Evolutionary conservation across 495 filamentous ascomycete species (phyloP).

Genomic region (Aspergillus cavernicola): DNA sequence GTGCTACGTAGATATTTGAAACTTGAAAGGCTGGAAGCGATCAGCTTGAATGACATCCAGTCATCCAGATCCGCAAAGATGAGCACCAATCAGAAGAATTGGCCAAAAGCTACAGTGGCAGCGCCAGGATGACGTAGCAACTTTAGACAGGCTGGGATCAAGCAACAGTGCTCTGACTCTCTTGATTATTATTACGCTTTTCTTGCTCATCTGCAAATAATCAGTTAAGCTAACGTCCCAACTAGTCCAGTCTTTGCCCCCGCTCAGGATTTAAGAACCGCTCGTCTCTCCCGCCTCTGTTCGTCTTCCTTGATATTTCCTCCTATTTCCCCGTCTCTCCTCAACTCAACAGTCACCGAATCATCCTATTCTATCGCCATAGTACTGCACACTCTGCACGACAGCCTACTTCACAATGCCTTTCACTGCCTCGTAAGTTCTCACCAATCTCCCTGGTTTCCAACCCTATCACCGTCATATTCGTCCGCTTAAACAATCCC

Average conservation of each 20-base stretch:
- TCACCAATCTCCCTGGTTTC: neutral
- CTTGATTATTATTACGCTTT: too few relatives aligned
- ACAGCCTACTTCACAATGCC: constrained; percentile 45
- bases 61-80: neutral
- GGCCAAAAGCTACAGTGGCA: constrained; percentile 10
- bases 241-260: neutral
- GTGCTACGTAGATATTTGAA: too few relatives aligned
- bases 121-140: constrained; percentile 10
- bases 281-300: constrained; percentile 1
- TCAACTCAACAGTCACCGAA: neutral
- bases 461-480: neutral
- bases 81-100: constrained; percentile 3
- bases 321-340: neutral
- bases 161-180: too few relatives aligned
- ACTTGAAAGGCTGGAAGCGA: neutral
- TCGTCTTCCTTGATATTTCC: neutral
- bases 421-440: constrained; percentile 61
- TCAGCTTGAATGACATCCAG: neutral
- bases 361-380: neutral
- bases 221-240: neutral
- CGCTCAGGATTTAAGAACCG: constrained; percentile 10
- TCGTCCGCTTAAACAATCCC: neutral
- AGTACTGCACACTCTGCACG: neutral
- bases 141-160: neutral
- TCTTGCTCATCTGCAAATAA: constrained; percentile 3